Conservation (phyloP, 2,329 filamentous ascomycete species). For the Arthrobotrys sinensis region DNA sequence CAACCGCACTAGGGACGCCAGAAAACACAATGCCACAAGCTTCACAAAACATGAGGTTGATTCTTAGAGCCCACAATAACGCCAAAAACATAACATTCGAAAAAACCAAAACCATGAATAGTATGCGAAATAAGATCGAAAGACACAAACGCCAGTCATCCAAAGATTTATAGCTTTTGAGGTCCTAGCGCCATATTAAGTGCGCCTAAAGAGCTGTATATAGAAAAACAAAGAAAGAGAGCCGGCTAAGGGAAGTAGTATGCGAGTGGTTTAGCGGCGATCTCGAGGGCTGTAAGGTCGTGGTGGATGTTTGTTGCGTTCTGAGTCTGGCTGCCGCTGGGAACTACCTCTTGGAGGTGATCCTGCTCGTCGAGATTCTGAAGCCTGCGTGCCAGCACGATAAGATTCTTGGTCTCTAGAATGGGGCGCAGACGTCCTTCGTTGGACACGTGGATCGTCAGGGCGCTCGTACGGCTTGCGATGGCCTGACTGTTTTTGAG, state of each 20-base stretch:
- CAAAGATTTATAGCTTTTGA: neutral
- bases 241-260: neutral
- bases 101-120: neutral
- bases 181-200: neutral
- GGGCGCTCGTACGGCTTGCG: slow-evolving; percentile 2
- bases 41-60: neutral
- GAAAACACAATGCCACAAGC: neutral
- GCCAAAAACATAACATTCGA: neutral
- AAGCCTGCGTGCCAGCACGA: neutral
- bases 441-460: neutral
- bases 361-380: neutral
- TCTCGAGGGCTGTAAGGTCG: neutral
- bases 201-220: neutral
- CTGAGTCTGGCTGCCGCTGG: neutral
- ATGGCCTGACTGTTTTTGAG: neutral
- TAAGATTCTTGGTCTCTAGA: neutral
- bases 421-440: neutral
- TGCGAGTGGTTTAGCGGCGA: neutral
- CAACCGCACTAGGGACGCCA: neutral
- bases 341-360: neutral
- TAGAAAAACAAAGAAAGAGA: neutral
- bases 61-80: neutral
- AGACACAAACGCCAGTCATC: neutral
- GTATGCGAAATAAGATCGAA: neutral
- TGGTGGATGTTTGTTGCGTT: neutral